Conservation (phyloP, 2,329 filamentous ascomycete species). For the Ilyonectria destructans region DNA sequence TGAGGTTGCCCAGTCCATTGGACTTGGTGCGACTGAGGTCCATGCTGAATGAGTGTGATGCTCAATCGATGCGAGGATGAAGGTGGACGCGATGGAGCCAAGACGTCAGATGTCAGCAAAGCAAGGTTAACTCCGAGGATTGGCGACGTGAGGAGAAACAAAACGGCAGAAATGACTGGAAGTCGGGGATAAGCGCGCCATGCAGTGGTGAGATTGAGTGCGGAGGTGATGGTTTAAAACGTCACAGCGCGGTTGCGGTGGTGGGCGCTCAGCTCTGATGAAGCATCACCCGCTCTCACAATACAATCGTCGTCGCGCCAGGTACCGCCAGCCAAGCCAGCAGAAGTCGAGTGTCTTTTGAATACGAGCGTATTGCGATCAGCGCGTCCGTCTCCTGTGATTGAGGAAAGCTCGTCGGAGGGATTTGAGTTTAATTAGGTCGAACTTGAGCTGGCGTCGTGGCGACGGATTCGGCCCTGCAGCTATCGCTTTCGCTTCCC, state of each 20-base stretch:
- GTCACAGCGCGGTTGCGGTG: background rate
- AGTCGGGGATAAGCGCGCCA: background rate
- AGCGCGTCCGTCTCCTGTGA: background rate
- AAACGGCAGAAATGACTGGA: background rate
- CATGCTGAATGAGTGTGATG: slow-evolving; percentile 36
- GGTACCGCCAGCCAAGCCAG: background rate
- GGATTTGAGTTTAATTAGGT: background rate
- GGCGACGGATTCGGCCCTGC: background rate
- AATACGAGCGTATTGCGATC: background rate
- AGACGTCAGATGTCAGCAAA: background rate
- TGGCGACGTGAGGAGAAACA: background rate
- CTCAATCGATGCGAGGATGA: background rate
- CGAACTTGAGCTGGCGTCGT: background rate
- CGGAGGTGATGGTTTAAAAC: background rate
- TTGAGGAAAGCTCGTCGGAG: background rate
- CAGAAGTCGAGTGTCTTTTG: background rate
- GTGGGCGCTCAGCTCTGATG: background rate
- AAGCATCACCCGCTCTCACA: background rate
- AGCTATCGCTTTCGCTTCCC: background rate
- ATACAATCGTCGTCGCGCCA: background rate
- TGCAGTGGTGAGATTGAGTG: slow-evolving; percentile 4
- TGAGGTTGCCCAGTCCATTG: slow-evolving; percentile 47
- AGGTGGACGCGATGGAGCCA: background rate
- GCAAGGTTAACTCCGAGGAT: background rate
- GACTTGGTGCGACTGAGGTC: slow-evolving; percentile 50